Percentiles rank a stretch among this genome's conserved stretches.
phyloP scores from a whole-genome alignment of 179 eudicot species.

The Gypsophila paniculata region DNA sequence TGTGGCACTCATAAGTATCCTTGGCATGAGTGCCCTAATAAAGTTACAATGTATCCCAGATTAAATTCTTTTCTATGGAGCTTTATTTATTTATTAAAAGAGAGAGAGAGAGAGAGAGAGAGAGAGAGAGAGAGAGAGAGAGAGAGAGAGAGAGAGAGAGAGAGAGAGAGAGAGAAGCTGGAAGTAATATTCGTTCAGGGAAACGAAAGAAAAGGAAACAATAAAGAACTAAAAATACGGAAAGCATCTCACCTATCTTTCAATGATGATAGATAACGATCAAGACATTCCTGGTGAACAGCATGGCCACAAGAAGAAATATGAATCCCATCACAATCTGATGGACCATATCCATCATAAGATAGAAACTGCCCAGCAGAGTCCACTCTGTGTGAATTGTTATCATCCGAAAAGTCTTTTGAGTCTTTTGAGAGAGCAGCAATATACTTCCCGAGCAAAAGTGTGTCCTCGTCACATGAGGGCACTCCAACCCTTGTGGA shows the following conservation, averaged over 20 bases:
- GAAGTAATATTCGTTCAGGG: no score
- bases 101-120: no score
- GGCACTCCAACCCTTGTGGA: constrained; percentile 26
- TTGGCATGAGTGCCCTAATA: background rate
- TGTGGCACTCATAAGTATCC: constrained; percentile 5
- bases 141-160: no score
- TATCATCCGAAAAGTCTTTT: constrained; percentile 43
- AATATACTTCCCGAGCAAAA: constrained; percentile 73
- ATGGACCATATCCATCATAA: constrained; percentile 64
- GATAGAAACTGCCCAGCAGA: constrained; percentile 31
- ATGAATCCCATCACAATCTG: constrained; percentile 78
- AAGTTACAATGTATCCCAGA: background rate
- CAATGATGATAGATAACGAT: constrained; percentile 83
- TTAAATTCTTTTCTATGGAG: background rate
- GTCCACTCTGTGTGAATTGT: constrained; percentile 35
- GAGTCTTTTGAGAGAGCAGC: constrained; percentile 57
- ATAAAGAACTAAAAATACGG: background rate
- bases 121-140: no score
- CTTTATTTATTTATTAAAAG: background rate
- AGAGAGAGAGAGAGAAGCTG: no score
- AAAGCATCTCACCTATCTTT: constrained; percentile 60
- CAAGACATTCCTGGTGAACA: constrained; percentile 93
- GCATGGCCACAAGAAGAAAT: constrained; percentile 98
- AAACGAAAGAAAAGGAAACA: background rate
- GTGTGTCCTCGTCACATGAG: constrained; percentile 31